Percentiles rank a stretch among this genome's conserved stretches.
Evolutionary conservation across 441 rosid genomes (phyloP).

Genomic region (Euphorbia neoarborescens): DNA sequence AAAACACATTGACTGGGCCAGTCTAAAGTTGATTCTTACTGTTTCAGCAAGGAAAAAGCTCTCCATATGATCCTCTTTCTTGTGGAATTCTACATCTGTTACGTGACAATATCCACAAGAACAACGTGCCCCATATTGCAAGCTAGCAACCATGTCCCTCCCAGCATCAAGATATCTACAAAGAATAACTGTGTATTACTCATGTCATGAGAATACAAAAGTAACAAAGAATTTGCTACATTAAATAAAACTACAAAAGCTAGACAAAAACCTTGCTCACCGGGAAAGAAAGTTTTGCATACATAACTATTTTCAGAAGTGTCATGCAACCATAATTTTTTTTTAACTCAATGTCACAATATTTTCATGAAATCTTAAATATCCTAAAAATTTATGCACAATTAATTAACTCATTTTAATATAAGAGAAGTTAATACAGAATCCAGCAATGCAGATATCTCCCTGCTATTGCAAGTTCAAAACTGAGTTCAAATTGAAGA

Average conservation of each 20-base stretch:
- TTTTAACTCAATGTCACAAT: neutral
- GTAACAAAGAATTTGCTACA: neutral
- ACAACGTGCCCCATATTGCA: conserved; percentile 94
- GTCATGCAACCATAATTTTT: neutral
- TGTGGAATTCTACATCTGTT: conserved; percentile 81
- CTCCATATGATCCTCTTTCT: conserved; percentile 94
- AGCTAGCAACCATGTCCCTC: conserved; percentile 87
- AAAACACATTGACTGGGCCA: conserved; percentile 13
- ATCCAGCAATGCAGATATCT: neutral
- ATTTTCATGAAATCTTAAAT: neutral
- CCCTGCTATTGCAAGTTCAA: neutral
- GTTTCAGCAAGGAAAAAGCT: conserved; percentile 99
- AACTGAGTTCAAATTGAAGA: neutral
- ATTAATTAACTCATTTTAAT: neutral
- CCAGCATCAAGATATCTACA: conserved; percentile 86
- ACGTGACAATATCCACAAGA: conserved; percentile 96
- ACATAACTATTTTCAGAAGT: neutral
- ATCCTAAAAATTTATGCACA: neutral
- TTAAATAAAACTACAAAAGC: neutral
- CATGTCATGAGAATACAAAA: too few species aligned
- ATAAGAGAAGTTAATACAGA: neutral
- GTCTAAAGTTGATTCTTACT: conserved; percentile 32
- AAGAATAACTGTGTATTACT: conserved; percentile 5
- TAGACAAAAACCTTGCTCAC: neutral
- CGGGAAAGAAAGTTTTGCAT: neutral